These are phyloP conservation scores for Cryptococcus sp. DNA, from an alignment of 1,284 basidiomycete genomes.

Conservation along the genomic window DNA sequence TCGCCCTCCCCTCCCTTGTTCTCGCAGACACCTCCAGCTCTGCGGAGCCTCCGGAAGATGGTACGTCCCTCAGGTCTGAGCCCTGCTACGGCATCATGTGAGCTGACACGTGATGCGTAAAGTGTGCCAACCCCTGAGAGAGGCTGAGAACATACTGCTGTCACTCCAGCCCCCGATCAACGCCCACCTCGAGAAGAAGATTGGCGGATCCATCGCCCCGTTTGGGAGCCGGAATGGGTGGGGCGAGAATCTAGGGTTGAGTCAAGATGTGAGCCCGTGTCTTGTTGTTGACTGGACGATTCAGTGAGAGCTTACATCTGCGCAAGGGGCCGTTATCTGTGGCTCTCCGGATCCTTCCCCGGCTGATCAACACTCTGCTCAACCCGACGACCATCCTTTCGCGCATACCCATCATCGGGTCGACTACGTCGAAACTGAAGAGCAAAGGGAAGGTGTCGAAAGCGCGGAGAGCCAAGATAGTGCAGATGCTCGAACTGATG, in stretches of 20 bases:
- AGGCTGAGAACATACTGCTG: slow-evolving; percentile 28
- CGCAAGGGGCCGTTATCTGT: slow-evolving; percentile 41
- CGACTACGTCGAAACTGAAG: slow-evolving; percentile 42
- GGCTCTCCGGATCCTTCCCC: slow-evolving; percentile 34
- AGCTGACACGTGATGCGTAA: too few relatives aligned
- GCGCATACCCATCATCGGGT: slow-evolving; percentile 59
- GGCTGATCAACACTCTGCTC: slow-evolving; percentile 48
- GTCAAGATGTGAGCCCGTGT: slow-evolving; percentile 24
- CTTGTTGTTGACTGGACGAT: background rate
- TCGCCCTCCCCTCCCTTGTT: too few relatives aligned
- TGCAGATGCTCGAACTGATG: slow-evolving; percentile 70
- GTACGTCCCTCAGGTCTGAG: too few relatives aligned
- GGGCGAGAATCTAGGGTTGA: slow-evolving; percentile 39
- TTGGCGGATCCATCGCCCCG: slow-evolving; percentile 16
- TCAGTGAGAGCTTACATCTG: background rate
- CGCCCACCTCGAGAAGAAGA: slow-evolving; percentile 29
- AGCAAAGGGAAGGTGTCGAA: slow-evolving; percentile 41
- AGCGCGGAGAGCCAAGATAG: slow-evolving; percentile 51
- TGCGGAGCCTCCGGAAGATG: too few relatives aligned
- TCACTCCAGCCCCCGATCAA: slow-evolving; percentile 25
- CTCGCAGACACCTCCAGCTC: too few relatives aligned
- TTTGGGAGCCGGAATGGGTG: slow-evolving; percentile 19
- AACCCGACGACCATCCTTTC: slow-evolving; percentile 63
- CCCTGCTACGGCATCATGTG: too few relatives aligned
- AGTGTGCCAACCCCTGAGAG: slow-evolving; percentile 27